These are phyloP conservation scores for Xylariaceae sp. DNA, from an alignment of 2,329 filamentous ascomycete genomes.

Conservation along the genomic window DNA sequence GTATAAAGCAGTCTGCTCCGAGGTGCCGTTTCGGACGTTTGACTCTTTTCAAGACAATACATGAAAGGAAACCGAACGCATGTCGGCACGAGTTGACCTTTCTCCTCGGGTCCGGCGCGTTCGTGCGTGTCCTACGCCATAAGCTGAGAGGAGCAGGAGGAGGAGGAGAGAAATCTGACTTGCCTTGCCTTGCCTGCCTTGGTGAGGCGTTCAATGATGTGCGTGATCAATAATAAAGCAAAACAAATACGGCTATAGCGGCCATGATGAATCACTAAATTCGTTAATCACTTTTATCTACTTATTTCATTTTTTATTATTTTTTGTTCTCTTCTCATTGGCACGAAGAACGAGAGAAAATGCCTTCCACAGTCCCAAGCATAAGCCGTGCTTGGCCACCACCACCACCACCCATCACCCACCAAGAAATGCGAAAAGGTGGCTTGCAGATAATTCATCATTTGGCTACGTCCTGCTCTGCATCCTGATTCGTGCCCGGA, in stretches of 20 bases:
- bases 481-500: constrained; percentile 21
- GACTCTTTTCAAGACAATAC: constrained; percentile 5
- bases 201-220: background rate
- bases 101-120: background rate
- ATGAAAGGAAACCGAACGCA: background rate
- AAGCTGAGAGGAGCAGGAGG: constrained; percentile 8
- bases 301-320: too few relatives aligned
- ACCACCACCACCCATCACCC: background rate
- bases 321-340: too few relatives aligned
- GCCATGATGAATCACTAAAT: background rate
- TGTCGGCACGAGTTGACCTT: background rate
- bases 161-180: too few relatives aligned
- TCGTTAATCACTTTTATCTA: too few relatives aligned
- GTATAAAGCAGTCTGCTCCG: background rate
- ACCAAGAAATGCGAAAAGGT: too few relatives aligned
- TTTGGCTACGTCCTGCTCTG: background rate
- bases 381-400: background rate
- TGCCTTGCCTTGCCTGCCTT: background rate
- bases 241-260: background rate
- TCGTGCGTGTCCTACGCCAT: background rate
- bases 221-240: background rate
- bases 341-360: too few relatives aligned
- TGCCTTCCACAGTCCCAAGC: background rate
- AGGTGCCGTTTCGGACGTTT: constrained; percentile 9
- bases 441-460: constrained; percentile 8